Base-by-base conservation (phyloP, 2,329 filamentous ascomycete species). In the Akanthomyces lecanii region DNA sequence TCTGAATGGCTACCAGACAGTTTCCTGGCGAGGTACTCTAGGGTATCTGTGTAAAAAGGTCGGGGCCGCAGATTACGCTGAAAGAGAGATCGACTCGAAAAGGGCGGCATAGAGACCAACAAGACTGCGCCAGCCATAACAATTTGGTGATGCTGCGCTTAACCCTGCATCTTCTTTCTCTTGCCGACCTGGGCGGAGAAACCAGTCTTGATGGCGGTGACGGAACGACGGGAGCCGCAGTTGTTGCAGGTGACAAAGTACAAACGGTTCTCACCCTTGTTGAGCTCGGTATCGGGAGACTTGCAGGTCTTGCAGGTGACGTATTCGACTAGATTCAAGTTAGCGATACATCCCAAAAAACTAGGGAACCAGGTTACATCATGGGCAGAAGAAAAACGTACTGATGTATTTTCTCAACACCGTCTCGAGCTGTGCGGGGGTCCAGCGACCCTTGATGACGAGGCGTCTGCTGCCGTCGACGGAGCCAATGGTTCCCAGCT, bases 131-230 rank as follows among this genome's bases (percentile, higher is more conserved):
- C 44, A 47, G 38, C 38, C 2, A 16, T 40, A 2, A 38, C 38
- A 16, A 16, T 5, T 16, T 16, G 8, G 12, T 40, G 14, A 40
- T 40, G 38, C 30, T 59, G 48, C 25, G 55, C 45, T 67, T 92
- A 96, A 78, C 84, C 90, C 78, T 91, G 86, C 82, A 92, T 90
- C 86, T 96, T 96, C 85, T 88, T 95, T 85, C 95, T 90, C 90
- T 97, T 97, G 77, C 95, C 95, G 78, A 99, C 91, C 81, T 98
- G 95, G 78, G 95, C 95, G 73, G 93, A 96, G 92, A 99, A 99
- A 92, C 95, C 95, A 66, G 92, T 97, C 89, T 99, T 99, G 89
- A 99, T 99, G 70, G 95, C 93, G 65, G 92, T 92, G 76, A 98
- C 94, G 73, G 88, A 92, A 76, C 93, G 89, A 79, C 94, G 84